phyloP scores from a whole-genome alignment of 345 rosid species.

The Salix purpurea region DNA sequence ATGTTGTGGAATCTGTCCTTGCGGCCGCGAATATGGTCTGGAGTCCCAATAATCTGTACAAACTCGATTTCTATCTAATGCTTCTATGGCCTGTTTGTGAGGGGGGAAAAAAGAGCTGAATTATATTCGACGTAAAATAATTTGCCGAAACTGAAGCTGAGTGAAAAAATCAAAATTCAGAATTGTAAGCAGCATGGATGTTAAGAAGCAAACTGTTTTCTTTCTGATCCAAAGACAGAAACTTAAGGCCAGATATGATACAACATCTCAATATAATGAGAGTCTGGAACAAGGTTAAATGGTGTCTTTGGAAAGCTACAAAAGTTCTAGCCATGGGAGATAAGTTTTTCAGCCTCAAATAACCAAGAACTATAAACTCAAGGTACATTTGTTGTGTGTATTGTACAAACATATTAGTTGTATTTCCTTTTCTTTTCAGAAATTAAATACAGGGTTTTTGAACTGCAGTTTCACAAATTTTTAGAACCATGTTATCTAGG shows the following conservation, averaged over 20 bases:
- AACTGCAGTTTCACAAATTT: not conserved
- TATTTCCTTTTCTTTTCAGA: not conserved
- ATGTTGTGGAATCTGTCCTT: slow-evolving; percentile 57
- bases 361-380: not conserved
- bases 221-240: not conserved
- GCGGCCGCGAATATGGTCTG: slow-evolving; percentile 88
- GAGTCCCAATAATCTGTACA: slow-evolving; percentile 92
- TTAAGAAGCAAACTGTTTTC: not conserved
- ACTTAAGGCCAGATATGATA: not conserved
- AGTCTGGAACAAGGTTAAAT: not conserved
- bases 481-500: not conserved
- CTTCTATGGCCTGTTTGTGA: slow-evolving; percentile 70
- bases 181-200: not conserved
- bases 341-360: not conserved
- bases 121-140: not conserved
- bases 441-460: not conserved
- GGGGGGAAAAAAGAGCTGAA: not conserved
- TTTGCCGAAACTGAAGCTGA: not conserved
- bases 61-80: slow-evolving; percentile 72
- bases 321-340: not conserved
- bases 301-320: not conserved
- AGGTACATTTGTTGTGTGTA: not conserved
- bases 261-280: not conserved
- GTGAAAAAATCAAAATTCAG: not conserved
- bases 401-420: not conserved